These are phyloP conservation scores for Sugiyamaella sp. DNA, from an alignment of 1,139 yeast genomes.

Conservation along the genomic window DNA sequence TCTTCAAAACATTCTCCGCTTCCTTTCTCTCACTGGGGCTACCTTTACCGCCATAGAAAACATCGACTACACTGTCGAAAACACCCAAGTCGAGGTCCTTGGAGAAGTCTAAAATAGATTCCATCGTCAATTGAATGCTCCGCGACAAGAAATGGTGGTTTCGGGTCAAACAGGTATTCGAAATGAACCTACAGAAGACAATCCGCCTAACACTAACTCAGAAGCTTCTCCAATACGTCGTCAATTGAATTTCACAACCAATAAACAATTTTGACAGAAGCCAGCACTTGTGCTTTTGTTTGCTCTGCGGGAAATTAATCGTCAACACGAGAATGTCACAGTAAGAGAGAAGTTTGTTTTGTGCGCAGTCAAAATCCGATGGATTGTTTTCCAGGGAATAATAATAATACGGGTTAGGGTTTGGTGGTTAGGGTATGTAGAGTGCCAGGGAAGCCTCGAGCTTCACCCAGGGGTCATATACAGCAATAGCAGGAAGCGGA, in stretches of 20 bases:
- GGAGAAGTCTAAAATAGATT: constrained; percentile 82
- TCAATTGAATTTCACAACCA: constrained; percentile 1
- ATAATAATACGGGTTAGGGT: constrained; percentile 7
- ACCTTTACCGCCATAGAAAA: constrained; percentile 86
- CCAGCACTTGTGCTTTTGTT: background rate
- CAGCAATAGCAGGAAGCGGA: background rate
- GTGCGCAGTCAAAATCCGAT: constrained; percentile 16
- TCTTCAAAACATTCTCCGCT: constrained; percentile 82
- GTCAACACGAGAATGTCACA: background rate
- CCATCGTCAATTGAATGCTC: constrained; percentile 55
- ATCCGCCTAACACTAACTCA: background rate
- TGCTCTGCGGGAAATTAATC: background rate
- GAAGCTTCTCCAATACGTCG: background rate
- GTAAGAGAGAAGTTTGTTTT: constrained; percentile 12
- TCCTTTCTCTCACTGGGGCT: constrained; percentile 62
- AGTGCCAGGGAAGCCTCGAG: background rate
- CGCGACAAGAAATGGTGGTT: background rate
- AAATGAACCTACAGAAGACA: background rate
- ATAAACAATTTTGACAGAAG: background rate
- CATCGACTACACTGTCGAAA: constrained; percentile 81
- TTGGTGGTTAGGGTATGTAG: constrained; percentile 5
- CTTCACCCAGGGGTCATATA: background rate
- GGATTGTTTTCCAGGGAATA: constrained; percentile 8
- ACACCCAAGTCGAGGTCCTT: constrained; percentile 77
- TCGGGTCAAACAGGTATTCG: background rate